Conservation (phyloP, 352 stramenopile species). For the Pythium pectinolyticum region DNA sequence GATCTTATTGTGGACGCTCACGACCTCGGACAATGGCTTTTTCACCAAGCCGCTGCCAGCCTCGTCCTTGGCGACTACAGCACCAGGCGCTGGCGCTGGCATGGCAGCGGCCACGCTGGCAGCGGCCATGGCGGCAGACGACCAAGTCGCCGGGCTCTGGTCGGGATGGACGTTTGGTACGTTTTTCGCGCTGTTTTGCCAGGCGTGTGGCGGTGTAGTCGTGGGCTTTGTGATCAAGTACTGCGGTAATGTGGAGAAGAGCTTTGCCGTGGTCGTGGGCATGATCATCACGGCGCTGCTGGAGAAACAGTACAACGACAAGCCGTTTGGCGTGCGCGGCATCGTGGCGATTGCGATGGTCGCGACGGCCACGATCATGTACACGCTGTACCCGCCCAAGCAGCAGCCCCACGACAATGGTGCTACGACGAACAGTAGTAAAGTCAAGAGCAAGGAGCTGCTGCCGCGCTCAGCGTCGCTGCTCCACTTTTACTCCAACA, state of each 20-base stretch:
- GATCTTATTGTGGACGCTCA: constrained; percentile 51
- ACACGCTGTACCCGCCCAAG: constrained; percentile 66
- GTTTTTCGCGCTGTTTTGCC: constrained; percentile 64
- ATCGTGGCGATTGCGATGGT: constrained; percentile 64
- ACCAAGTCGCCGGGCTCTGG: constrained; percentile 40
- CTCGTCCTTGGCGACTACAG: not conserved
- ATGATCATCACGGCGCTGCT: constrained; percentile 79
- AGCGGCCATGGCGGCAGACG: constrained; percentile 5
- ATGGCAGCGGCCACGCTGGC: not conserved
- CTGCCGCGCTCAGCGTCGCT: constrained; percentile 7
- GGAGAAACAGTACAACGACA: constrained; percentile 69
- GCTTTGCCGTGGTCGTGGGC: constrained; percentile 76
- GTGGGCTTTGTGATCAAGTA: constrained; percentile 87
- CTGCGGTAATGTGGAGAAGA: constrained; percentile 85
- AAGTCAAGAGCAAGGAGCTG: constrained; percentile 25
- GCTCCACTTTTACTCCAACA: constrained; percentile 16
- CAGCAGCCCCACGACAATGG: too few relatives aligned
- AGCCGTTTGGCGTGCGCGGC: constrained; percentile 61
- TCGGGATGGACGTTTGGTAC: constrained; percentile 69
- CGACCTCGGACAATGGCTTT: constrained; percentile 36
- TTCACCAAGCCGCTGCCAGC: constrained; percentile 18
- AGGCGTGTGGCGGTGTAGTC: constrained; percentile 67
- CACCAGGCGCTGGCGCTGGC: not conserved
- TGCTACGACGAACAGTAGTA: too few relatives aligned
- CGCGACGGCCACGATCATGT: constrained; percentile 59